Conservation (phyloP, 2,329 filamentous ascomycete species). For the Aspergillus costaricaensis region DNA sequence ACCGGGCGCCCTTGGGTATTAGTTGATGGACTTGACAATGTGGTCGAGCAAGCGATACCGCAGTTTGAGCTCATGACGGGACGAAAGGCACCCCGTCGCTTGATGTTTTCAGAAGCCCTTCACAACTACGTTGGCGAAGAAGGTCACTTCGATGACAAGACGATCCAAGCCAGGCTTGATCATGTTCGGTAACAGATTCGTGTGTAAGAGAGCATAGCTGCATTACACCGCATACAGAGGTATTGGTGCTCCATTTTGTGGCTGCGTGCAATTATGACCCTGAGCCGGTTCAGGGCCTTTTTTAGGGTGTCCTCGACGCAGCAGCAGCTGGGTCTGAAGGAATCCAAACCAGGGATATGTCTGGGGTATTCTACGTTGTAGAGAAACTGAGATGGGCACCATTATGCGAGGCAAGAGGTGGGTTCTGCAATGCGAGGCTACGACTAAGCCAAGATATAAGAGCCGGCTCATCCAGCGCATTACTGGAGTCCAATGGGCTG, state of each 20-base stretch:
- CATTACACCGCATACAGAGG: background rate
- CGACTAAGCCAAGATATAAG: background rate
- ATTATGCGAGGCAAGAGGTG: background rate
- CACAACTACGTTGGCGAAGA: conserved; percentile 39
- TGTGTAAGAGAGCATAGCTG: background rate
- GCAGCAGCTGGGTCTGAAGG: background rate
- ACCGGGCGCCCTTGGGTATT: conserved; percentile 64
- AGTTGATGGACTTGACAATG: conserved; percentile 72
- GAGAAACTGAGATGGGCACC: background rate
- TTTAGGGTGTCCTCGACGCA: background rate
- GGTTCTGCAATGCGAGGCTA: background rate
- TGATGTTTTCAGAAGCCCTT: conserved; percentile 69
- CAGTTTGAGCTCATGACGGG: conserved; percentile 82
- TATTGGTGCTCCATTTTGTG: too few relatives aligned
- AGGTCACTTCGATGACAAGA: conserved; percentile 41
- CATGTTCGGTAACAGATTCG: conserved; percentile 19
- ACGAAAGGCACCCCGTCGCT: conserved; percentile 65
- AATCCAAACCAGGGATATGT: background rate
- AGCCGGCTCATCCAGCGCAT: background rate
- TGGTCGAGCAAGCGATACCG: conserved; percentile 77
- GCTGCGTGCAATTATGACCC: background rate
- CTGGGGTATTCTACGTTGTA: background rate
- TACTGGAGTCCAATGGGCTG: background rate
- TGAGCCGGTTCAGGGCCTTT: background rate
- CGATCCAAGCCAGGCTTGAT: conserved; percentile 38